phyloP scores from a whole-genome alignment of 2,329 filamentous ascomycete species.

The Epichloe baconii region DNA sequence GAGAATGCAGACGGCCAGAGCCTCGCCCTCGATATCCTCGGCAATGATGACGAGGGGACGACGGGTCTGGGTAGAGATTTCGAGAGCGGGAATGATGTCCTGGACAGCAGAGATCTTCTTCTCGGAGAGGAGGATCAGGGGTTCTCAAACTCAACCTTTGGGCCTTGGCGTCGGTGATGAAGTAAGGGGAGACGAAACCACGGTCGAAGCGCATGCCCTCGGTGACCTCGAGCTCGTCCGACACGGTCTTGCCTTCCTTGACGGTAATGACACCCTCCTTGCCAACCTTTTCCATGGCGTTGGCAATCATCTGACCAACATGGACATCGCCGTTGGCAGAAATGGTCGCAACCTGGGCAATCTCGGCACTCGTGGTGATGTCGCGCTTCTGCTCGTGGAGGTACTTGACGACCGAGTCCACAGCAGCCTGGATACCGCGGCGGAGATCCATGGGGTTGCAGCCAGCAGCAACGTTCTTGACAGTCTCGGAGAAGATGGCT shows the following conservation, averaged over 20 bases:
- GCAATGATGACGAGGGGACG: slow-evolving; percentile 96
- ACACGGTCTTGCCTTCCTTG: slow-evolving; percentile 98
- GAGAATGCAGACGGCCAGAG: slow-evolving; percentile 94
- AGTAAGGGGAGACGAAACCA: slow-evolving; percentile 96
- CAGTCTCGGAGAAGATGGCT: slow-evolving; percentile 98
- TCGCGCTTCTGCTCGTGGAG: slow-evolving; percentile 93
- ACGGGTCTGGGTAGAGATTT: slow-evolving; percentile 90
- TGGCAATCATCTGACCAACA: slow-evolving; percentile 91
- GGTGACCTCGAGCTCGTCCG: slow-evolving; percentile 95
- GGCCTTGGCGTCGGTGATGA: slow-evolving; percentile 97
- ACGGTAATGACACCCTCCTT: slow-evolving; percentile 99
- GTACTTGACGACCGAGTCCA: slow-evolving; percentile 88
- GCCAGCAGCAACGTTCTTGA: slow-evolving; percentile 98
- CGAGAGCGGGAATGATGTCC: slow-evolving; percentile 95
- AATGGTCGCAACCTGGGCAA: slow-evolving; percentile 97
- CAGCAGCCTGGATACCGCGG: slow-evolving; percentile 91
- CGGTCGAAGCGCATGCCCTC: slow-evolving; percentile 99
- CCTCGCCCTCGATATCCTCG: slow-evolving; percentile 98
- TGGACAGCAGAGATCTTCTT: slow-evolving; percentile 99
- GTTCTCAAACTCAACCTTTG: slow-evolving; percentile 99
- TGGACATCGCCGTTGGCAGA: slow-evolving; percentile 93
- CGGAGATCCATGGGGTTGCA: slow-evolving; percentile 99
- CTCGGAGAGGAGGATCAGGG: slow-evolving; percentile 96
- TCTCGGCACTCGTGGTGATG: slow-evolving; percentile 93
- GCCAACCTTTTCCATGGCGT: slow-evolving; percentile 98